phyloP scores from a whole-genome alignment of 805 yeast species.

The Saturnispora ahearnii region DNA sequence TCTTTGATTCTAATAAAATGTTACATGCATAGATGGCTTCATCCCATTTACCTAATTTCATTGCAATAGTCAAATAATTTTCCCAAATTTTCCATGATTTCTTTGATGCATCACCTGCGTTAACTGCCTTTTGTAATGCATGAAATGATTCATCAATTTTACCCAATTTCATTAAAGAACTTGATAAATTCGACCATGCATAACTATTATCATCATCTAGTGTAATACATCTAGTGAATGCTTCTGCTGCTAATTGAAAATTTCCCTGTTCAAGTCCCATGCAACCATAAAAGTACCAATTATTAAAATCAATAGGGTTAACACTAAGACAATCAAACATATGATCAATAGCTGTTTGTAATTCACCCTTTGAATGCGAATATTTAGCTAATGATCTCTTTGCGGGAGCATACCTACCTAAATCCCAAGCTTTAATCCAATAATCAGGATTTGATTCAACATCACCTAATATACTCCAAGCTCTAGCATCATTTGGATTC shows the following conservation, averaged over 20 bases:
- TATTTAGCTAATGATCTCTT: slow-evolving; percentile 73
- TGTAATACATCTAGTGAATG: slow-evolving; percentile 84
- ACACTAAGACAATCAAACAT: slow-evolving; percentile 65
- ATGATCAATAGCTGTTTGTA: slow-evolving; percentile 49
- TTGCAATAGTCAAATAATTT: slow-evolving; percentile 75
- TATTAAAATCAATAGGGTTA: slow-evolving; percentile 65
- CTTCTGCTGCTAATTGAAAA: slow-evolving; percentile 77
- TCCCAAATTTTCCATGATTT: slow-evolving; percentile 88
- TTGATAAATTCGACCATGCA: slow-evolving; percentile 89
- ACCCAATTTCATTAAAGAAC: slow-evolving; percentile 57
- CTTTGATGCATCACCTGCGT: slow-evolving; percentile 53
- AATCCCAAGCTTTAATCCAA: slow-evolving; percentile 85
- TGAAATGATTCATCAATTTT: slow-evolving; percentile 72
- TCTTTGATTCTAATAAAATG: slow-evolving; percentile 49
- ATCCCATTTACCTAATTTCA: slow-evolving; percentile 77
- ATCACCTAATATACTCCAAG: slow-evolving; percentile 79
- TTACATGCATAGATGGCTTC: slow-evolving; percentile 74
- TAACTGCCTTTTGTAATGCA: slow-evolving; percentile 74
- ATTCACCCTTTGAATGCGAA: slow-evolving; percentile 46
- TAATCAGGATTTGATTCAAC: slow-evolving; percentile 61
- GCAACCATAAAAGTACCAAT: slow-evolving; percentile 92
- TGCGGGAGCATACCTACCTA: slow-evolving; percentile 76
- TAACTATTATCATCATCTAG: slow-evolving; percentile 71
- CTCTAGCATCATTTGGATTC: slow-evolving; percentile 72
- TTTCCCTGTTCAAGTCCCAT: slow-evolving; percentile 67